Base-by-base conservation (phyloP, 2,329 filamentous ascomycete species). In the Fusarium sp. region DNA sequence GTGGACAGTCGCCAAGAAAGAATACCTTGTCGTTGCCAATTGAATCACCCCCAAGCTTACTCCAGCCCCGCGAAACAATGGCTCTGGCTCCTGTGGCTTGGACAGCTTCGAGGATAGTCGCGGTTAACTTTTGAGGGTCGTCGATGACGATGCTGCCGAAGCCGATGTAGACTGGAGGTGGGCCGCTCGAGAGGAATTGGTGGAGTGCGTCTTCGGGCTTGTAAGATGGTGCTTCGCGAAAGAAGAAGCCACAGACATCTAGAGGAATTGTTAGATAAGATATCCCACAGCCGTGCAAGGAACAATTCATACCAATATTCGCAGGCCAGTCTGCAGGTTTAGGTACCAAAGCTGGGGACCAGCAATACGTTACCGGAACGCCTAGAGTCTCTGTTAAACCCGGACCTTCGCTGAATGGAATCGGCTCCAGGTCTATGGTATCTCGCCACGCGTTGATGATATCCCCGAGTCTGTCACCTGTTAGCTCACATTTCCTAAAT, bases 351-450 rank as follows among this genome's bases (percentile, higher is more conserved):
- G 52, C 15, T 15, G 52, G 52, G 2, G 43, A 48, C 52, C 52
- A 55, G 11, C 43, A 48, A 15, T 55, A 55, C 4, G 52, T 55
- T 4, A 55, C 14, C 0, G 52, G 51, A 13, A 55, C 26, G 6
- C 28, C 14, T 1, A 48, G 10, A 15, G 43, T 32, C 3, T 55
- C 87, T 2, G 92, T 79, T 78, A 93, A 87, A n/a, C 88, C 88
- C 13, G 91, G 90, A 6, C 89, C 92, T 81, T 89, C 92, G 1
- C 49, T 52, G 1, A 52, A 52, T 0, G 49, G 49, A n/a, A 52
- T 52, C 0, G 49, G 3, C 1, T 71, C 70, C 0, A 71, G 33
- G 8, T 63, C 65, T 10, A 71, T 52, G 0, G 60, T 51, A 10
- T 46, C 50, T 20, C 69, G 65, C 67, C 64, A 72, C 6, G 60